These are phyloP conservation scores for Zoysia matrella DNA, from an alignment of 202 grass and related monocot species.

Conservation along the genomic window DNA sequence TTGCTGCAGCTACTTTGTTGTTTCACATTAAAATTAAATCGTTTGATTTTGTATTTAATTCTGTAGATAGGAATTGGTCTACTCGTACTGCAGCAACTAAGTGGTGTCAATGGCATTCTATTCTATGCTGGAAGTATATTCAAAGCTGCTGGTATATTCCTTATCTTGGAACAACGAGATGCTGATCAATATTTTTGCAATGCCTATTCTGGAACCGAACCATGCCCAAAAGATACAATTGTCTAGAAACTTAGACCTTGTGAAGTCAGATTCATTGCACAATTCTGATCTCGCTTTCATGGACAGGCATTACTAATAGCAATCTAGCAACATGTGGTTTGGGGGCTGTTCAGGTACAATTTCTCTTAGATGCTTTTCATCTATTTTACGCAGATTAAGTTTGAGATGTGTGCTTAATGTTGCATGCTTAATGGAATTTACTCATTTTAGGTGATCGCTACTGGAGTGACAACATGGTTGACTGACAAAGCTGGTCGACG, in stretches of 20 bases:
- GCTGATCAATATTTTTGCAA: not conserved
- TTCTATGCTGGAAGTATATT: constrained; percentile 77
- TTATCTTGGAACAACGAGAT: not conserved
- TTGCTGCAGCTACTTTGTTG: constrained; percentile 26
- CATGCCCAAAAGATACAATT: not conserved
- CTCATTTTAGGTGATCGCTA: constrained; percentile 63
- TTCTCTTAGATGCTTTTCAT: constrained; percentile 23
- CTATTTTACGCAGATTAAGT: constrained; percentile 16
- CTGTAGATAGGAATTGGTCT: constrained; percentile 84
- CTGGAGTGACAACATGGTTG: constrained; percentile 75
- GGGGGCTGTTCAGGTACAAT: constrained; percentile 62
- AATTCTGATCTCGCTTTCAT: constrained; percentile 34
- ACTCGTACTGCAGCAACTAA: constrained; percentile 72
- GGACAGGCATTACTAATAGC: constrained; percentile 58
- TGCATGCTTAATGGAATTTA: constrained; percentile 26
- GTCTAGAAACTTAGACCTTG: not conserved
- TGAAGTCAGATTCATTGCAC: constrained; percentile 31
- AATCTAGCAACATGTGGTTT: constrained; percentile 64
- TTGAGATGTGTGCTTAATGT: constrained; percentile 23
- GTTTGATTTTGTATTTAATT: constrained; percentile 38
- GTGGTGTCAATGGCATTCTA: constrained; percentile 78
- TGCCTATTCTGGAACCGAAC: not conserved
- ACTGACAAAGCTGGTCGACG: constrained; percentile 71
- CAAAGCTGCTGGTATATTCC: constrained; percentile 69
- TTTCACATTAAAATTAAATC: constrained; percentile 10